Evolutionary conservation across 2,329 filamentous ascomycete genomes (phyloP).

Genomic region (Hypoxylon sp.): DNA sequence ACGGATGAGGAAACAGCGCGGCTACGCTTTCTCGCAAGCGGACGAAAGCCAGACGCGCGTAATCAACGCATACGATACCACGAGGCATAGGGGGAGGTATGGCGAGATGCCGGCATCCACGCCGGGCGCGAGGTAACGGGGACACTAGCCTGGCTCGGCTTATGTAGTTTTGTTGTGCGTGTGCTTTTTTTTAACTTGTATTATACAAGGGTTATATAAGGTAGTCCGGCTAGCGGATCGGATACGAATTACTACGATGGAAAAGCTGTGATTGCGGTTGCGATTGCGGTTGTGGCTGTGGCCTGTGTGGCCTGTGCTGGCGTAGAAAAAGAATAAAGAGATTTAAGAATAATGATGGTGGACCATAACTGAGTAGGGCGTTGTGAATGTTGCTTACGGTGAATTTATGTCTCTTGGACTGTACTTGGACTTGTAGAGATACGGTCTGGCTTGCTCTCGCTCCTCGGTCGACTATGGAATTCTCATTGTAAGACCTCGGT

Average conservation of each 20-base stretch:
- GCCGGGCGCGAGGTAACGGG: slow-evolving; percentile 45
- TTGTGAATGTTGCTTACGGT: background rate
- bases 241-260: slow-evolving; percentile 20
- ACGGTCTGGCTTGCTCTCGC: background rate
- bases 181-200: slow-evolving; percentile 13
- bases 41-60: slow-evolving; percentile 97
- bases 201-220: slow-evolving; percentile 14
- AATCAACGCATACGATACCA: slow-evolving; percentile 97
- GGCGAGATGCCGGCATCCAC: slow-evolving; percentile 84
- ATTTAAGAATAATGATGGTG: slow-evolving; percentile 9
- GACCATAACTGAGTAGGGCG: background rate
- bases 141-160: slow-evolving; percentile 8
- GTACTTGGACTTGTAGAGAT: background rate
- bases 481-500: background rate
- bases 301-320: slow-evolving; percentile 4
- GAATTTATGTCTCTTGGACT: background rate
- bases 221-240: slow-evolving; percentile 5
- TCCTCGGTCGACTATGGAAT: background rate
- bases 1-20: slow-evolving; percentile 98
- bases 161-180: background rate
- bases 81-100: slow-evolving; percentile 88
- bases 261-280: slow-evolving; percentile 8
- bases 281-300: slow-evolving; percentile 1
- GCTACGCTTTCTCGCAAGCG: slow-evolving; percentile 97
- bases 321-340: slow-evolving; percentile 18